Evolutionary conservation across 139 green algal genomes (phyloP).

Genomic region (Nannochloris sp.): DNA sequence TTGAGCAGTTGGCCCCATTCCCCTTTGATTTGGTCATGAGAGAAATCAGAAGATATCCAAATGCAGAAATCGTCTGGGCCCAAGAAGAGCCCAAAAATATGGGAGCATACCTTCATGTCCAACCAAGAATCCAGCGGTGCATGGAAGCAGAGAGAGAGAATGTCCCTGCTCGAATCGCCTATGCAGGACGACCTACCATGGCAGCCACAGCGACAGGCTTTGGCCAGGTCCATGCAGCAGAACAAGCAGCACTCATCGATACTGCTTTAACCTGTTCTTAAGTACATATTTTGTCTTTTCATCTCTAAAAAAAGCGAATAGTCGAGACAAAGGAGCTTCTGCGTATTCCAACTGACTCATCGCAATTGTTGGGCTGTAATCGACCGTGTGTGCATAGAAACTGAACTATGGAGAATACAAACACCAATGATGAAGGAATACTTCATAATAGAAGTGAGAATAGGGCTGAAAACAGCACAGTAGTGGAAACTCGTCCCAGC

Average conservation of each 20-base stretch:
- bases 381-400: no score
- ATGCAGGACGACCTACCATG: constrained; percentile 52
- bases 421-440: constrained; percentile 6
- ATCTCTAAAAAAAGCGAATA: no score
- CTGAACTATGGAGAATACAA: neutral
- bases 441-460: neutral
- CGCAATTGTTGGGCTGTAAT: neutral
- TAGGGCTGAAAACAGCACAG: neutral
- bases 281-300: neutral
- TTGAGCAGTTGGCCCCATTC: constrained; percentile 96
- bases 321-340: no score
- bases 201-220: constrained; percentile 82
- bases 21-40: constrained; percentile 92
- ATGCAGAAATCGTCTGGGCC: constrained; percentile 78
- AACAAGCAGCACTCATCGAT: constrained; percentile 53
- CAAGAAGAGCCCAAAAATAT: constrained; percentile 99
- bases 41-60: constrained; percentile 90
- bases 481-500: no score
- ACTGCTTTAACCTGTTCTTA: neutral
- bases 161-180: constrained; percentile 45
- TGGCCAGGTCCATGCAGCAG: constrained; percentile 62
- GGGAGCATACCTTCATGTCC: constrained; percentile 84
- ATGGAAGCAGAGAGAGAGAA: constrained; percentile 30
- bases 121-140: constrained; percentile 70
- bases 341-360: no score